phyloP scores from a whole-genome alignment of 73 alveolate genomes.

The Paramecium pentaurelia region DNA sequence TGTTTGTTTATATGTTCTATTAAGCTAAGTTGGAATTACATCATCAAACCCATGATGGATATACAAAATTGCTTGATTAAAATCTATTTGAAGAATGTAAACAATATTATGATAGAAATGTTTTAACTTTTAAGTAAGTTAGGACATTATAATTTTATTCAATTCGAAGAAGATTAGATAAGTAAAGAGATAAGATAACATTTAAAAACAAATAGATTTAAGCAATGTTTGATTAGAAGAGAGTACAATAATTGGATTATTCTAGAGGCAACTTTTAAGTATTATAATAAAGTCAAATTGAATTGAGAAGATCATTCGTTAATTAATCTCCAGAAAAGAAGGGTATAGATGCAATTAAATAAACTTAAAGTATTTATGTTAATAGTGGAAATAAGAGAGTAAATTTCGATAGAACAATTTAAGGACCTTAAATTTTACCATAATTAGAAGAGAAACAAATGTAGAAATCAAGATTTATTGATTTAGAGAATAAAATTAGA shows the following conservation, averaged over 20 bases:
- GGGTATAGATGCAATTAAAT: background rate
- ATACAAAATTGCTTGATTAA: background rate
- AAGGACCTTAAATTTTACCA: background rate
- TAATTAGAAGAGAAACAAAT: background rate
- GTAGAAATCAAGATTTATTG: background rate
- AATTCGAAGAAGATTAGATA: background rate
- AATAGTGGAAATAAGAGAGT: background rate
- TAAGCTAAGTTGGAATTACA: background rate
- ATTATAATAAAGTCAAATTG: background rate
- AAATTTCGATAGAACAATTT: background rate
- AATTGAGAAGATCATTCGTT: background rate
- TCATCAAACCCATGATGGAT: background rate
- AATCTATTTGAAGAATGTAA: background rate
- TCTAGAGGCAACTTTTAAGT: background rate
- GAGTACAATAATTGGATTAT: background rate
- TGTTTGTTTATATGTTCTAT: background rate
- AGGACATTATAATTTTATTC: constrained; percentile 2
- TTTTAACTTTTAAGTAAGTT: background rate
- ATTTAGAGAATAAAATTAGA: background rate
- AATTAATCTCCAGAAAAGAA: background rate
- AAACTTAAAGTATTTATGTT: background rate
- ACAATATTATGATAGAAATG: background rate
- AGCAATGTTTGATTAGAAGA: background rate
- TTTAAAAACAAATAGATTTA: background rate
- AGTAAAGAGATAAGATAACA: background rate